A percentile compares a stretch with the other conserved stretches of the same genome.
These are phyloP conservation scores for Coelastrella sp. DNA, from an alignment of 139 green algal genomes.

Conservation along the genomic window DNA sequence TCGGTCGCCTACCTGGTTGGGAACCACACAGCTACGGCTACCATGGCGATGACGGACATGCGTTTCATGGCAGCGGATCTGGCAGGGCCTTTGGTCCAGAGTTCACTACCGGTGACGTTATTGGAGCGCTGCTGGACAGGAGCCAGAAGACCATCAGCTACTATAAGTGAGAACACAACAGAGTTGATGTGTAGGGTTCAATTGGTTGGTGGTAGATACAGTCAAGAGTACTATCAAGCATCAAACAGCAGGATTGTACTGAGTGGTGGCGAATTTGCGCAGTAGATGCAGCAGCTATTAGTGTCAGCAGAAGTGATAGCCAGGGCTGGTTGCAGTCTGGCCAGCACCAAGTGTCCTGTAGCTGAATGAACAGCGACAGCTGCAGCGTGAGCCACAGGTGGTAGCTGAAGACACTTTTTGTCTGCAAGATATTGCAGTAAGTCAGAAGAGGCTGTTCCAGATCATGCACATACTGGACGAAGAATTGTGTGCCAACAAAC, in stretches of 20 bases:
- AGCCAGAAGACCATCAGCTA: conserved; percentile 33
- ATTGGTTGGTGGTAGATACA: too few species aligned
- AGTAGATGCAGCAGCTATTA: not conserved
- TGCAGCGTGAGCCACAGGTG: too few species aligned
- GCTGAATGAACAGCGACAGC: too few species aligned
- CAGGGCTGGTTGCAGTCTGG: not conserved
- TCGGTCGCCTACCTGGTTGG: conserved; percentile 86
- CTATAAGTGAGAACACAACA: conserved; percentile 34
- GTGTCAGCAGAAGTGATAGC: not conserved
- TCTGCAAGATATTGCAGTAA: too few species aligned
- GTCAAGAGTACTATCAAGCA: too few species aligned
- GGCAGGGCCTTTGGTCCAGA: conserved; percentile 55
- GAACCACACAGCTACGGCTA: conserved; percentile 87
- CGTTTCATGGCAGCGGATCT: conserved; percentile 68
- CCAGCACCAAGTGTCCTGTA: not conserved
- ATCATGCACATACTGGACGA: too few species aligned
- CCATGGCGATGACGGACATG: conserved; percentile 82
- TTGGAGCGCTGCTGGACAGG: conserved; percentile 60
- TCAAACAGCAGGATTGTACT: not conserved
- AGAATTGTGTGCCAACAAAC: too few species aligned
- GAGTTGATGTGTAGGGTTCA: not conserved
- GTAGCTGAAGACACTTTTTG: too few species aligned
- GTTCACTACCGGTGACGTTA: conserved; percentile 56
- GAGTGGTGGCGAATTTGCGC: not conserved
- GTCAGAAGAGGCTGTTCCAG: too few species aligned